Percentiles rank a stretch among this genome's conserved stretches.
Conservation (phyloP, 1,284 basidiomycete genomes). For the Jaminaea rosea region DNA sequence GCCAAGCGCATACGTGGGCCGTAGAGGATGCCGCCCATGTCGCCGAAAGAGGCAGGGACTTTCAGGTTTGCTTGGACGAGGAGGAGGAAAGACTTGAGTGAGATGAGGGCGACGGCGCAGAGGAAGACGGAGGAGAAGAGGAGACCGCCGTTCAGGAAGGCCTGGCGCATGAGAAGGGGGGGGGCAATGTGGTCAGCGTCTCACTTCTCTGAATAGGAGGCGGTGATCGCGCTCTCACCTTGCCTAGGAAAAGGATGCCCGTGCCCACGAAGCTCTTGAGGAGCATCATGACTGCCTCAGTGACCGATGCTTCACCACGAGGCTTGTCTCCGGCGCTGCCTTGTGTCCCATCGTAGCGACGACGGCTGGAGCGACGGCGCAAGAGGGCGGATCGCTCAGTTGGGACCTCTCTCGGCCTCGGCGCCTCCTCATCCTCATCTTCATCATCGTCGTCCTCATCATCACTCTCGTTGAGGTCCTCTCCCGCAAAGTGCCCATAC, state of each 20-base stretch:
- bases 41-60: constrained; percentile 87
- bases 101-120: constrained; percentile 72
- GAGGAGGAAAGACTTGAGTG: constrained; percentile 86
- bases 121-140: constrained; percentile 78
- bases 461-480: constrained; percentile 37
- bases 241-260: constrained; percentile 89
- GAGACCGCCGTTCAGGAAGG: constrained; percentile 92
- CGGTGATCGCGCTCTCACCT: too few relatives aligned
- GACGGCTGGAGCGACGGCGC: constrained; percentile 1
- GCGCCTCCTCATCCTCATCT: constrained; percentile 17
- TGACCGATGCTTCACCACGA: constrained; percentile 37
- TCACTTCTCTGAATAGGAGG: too few relatives aligned
- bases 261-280: constrained; percentile 90
- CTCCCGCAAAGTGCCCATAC: constrained; percentile 44
- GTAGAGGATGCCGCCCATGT: constrained; percentile 87
- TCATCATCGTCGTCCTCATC: constrained; percentile 31
- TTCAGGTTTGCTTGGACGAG: constrained; percentile 80
- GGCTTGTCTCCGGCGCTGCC: constrained; percentile 11
- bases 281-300: constrained; percentile 46
- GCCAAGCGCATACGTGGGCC: constrained; percentile 83
- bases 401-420: constrained; percentile 6
- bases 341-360: neutral
- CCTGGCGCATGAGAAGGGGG: too few relatives aligned
- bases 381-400: constrained; percentile 33
- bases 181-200: too few relatives aligned